Evolutionary conservation across 257 asterid species (phyloP).

Genomic region (Sherardia arvensis): DNA sequence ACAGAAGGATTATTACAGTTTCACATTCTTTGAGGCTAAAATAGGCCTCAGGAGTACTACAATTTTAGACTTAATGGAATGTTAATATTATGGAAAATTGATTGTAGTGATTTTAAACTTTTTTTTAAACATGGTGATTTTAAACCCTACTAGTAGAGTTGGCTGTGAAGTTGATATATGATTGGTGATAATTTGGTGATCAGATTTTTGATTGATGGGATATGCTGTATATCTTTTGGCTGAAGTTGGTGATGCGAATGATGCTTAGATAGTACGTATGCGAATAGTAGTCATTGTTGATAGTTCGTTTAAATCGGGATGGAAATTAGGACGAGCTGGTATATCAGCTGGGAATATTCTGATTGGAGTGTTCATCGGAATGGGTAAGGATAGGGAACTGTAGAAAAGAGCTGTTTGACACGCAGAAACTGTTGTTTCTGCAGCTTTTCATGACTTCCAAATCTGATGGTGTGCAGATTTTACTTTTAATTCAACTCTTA

Average conservation of each 20-base stretch:
- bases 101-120: neutral
- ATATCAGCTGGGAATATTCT: neutral
- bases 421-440: neutral
- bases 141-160: neutral
- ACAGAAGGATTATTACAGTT: too few relatives aligned
- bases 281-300: neutral
- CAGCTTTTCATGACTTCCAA: neutral
- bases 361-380: neutral
- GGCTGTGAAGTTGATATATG: neutral
- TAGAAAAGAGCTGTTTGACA: neutral
- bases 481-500: neutral
- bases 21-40: too few relatives aligned
- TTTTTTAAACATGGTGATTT: neutral
- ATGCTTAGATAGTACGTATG: neutral
- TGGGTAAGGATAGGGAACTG: conserved; percentile 1
- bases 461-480: neutral
- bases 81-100: neutral
- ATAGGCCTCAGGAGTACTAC: neutral
- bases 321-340: neutral
- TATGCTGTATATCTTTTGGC: neutral
- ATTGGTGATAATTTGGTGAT: neutral
- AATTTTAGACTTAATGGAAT: neutral
- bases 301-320: neutral
- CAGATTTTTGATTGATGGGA: neutral
- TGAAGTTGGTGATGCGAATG: neutral